A percentile compares a stretch with the other conserved stretches of the same genome.
Conservation (phyloP, 78 protist genomes). For the Speleostelium caveatum region DNA sequence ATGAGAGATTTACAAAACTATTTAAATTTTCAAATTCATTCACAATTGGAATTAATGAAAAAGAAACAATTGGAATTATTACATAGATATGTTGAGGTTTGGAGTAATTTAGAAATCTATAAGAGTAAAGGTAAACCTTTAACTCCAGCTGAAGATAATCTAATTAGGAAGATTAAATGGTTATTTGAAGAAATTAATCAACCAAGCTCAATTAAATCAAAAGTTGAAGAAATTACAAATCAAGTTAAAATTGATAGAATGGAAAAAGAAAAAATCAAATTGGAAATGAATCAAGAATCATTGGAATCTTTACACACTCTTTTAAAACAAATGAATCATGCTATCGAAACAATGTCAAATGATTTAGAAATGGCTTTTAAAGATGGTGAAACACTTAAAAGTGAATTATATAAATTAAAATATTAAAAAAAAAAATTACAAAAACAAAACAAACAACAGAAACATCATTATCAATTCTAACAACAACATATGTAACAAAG, state of each 20-base stretch:
- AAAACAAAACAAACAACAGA: too few species aligned
- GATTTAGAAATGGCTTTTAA: constrained; percentile 53
- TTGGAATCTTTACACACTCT: constrained; percentile 32
- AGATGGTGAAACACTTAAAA: constrained; percentile 57
- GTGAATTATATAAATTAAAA: too few species aligned
- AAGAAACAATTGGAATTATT: constrained; percentile 29
- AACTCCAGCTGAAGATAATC: constrained; percentile 27
- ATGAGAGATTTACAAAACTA: constrained; percentile 60
- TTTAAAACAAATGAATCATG: constrained; percentile 43
- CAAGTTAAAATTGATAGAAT: constrained; percentile 1
- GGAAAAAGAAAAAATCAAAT: constrained; percentile 23
- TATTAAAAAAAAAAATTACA: too few species aligned
- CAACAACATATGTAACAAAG: too few species aligned
- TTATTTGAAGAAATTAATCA: constrained; percentile 35
- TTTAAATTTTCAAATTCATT: constrained; percentile 40
- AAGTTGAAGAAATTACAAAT: constrained; percentile 10
- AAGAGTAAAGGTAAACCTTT: constrained; percentile 31
- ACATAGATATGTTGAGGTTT: constrained; percentile 55
- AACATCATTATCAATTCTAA: too few species aligned
- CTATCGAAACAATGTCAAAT: constrained; percentile 41
- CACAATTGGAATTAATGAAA: constrained; percentile 49
- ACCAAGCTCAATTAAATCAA: constrained; percentile 39
- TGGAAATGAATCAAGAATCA: constrained; percentile 18
- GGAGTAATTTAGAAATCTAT: constrained; percentile 57
- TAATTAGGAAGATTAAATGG: constrained; percentile 7